A percentile compares a stretch with the other conserved stretches of the same genome.
phyloP scores from a whole-genome alignment of 805 yeast species.

The Deakozyma indianensis region DNA sequence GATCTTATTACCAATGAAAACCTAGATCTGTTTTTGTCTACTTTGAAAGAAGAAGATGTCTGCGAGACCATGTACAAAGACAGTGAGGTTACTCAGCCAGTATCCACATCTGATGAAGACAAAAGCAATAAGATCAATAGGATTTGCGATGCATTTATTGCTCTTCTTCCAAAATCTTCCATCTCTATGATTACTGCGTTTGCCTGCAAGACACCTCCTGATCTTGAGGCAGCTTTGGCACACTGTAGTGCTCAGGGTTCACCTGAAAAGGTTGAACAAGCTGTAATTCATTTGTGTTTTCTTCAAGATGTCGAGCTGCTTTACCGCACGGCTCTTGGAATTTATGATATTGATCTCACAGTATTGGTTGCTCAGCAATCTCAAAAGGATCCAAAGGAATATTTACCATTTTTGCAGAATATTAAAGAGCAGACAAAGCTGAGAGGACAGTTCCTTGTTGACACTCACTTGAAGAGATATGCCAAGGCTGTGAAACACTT shows the following conservation, averaged over 20 bases:
- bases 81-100: constrained; percentile 25
- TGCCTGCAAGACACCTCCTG: constrained; percentile 85
- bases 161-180: constrained; percentile 35
- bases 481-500: constrained; percentile 59
- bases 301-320: constrained; percentile 76
- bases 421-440: constrained; percentile 52
- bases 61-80: constrained; percentile 69
- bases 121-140: constrained; percentile 40
- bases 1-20: constrained; percentile 63
- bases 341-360: constrained; percentile 71
- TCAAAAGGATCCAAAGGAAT: constrained; percentile 96
- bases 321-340: constrained; percentile 65
- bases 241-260: constrained; percentile 41
- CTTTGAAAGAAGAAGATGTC: constrained; percentile 77
- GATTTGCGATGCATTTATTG: constrained; percentile 59
- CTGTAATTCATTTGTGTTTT: constrained; percentile 77
- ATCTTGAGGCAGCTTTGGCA: constrained; percentile 55
- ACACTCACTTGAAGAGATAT: constrained; percentile 55
- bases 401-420: constrained; percentile 77
- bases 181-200: constrained; percentile 68
- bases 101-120: background rate
- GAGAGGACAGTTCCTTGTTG: constrained; percentile 64
- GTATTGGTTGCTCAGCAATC: constrained; percentile 86
- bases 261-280: constrained; percentile 38
- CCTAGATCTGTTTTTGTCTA: constrained; percentile 75